Base-by-base conservation (phyloP, 73 alveolate species). In the Paramecium octaurelia region DNA sequence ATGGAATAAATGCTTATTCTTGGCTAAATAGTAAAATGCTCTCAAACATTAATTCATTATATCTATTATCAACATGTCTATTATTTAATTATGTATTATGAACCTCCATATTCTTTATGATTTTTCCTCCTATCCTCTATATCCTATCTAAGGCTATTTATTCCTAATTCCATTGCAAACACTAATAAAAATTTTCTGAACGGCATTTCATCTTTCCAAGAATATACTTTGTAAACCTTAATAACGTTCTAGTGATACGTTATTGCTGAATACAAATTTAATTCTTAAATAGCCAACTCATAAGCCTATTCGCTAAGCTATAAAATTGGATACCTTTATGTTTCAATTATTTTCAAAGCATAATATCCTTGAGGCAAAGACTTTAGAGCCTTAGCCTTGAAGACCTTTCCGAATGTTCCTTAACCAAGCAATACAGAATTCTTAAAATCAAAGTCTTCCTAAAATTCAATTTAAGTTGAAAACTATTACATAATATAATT, bases 381-480 rank as follows among this genome's bases (percentile, higher is more conserved):
- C 6, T 42, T 80, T 10, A 80, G 3, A 11, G 76, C 91, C 46
- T 80, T 80, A 12, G 91, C 91, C 46, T 80, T 80, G 10, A 11
- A 44, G 6, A 80, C 91, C 16, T 80, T 80, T 1, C 91, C 91
- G 44, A 80, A 80, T 24, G 91, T 80, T 44, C 91, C 91, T 48
- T 80, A 43, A 8, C 91, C 91, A 24, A 80, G 46, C n/a, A 80
- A 35, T 0, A 31, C 54, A 3, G 91, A 59, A 42, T 40, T 43
- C 20, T 48, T 48, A n/a, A 48, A 48, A 16, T 48, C 60, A 48
- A 48, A 48, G 60, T 48, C 20, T 48, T 42, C 70, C n/a, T 48
- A 48, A 48, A 48, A 48, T 48, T 48, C 60, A 48, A 48, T 16
- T 48, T 48, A 12, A 27, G 60, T 48, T 48, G 23, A 48, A 48